Base-by-base conservation (phyloP, 177 flowering plant species). In the Vitis hybrid region DNA sequence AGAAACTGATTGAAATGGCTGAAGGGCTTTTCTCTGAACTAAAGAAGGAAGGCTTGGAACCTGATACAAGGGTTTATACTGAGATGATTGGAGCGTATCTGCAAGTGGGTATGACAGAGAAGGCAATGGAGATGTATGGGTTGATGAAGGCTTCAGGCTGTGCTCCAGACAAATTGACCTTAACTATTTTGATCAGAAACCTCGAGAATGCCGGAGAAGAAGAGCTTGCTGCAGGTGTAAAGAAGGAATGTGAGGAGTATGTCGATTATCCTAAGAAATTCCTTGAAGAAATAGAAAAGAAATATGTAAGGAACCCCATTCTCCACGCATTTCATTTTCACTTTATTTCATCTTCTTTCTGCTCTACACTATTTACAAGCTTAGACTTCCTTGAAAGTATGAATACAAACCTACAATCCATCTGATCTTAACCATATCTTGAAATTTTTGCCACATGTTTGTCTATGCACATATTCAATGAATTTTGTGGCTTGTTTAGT, bases 11-110 rank as follows among this genome's bases (percentile, higher is more conserved):
- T 80, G 84, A 78, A 61, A 74, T 67, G 73, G 95, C 85, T n/a
- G 92, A 92, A 76, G 78, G 76, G 51, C 78, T 90, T 55, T 85
- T 92, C 60, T 64, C 61, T 20, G 82, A 85, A 69, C 57, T 92
- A 17, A 68, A 59, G 77, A 78, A 79, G 51, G 89, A 88, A 79
- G 91, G 94, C 14, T 66, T 90, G 71, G 62, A 85, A 74, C 91
- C 94, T 49, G 83, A 89, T 66, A 84, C 90, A 44, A 82, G 92
- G 78, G 79, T 87, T 15, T 92, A 83, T 72, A 85, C 88, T 15
- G 95, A 90, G 82, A 80, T 90, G 87, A 88, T 92, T 49, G 94
- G 95, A 73, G 90, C 87, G 24, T 92, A 82, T 80, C 52, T 89
- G 57, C 78, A 75, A 73, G 87, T 80, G 60, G 89, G 68, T 10